These are phyloP conservation scores for Moricandia arvensis DNA, from an alignment of 345 rosid genomes.

Conservation along the genomic window DNA sequence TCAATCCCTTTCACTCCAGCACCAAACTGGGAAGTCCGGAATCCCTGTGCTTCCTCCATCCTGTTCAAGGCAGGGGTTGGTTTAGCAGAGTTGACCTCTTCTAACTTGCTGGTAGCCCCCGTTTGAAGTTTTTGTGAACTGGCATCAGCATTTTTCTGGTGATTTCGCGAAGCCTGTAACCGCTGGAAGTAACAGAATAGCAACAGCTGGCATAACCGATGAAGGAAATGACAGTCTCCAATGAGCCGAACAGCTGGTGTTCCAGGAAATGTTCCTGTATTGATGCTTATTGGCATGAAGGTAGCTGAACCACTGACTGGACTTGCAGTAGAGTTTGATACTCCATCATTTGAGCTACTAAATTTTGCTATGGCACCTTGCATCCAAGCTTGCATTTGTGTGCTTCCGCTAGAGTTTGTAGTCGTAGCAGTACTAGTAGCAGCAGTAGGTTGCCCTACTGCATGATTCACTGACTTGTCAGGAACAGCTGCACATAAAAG, in stretches of 20 bases:
- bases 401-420: conserved; percentile 82
- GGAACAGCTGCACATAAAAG: conserved; percentile 17
- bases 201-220: conserved; percentile 92
- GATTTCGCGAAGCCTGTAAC: conserved; percentile 60
- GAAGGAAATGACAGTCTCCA: conserved; percentile 99
- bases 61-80: conserved; percentile 53
- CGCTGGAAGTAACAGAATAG: conserved; percentile 91
- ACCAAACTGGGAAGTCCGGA: conserved; percentile 58
- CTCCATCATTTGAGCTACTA: conserved; percentile 81
- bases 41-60: conserved; percentile 72
- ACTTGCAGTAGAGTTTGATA: conserved; percentile 57
- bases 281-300: conserved; percentile 96
- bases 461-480: conserved; percentile 28
- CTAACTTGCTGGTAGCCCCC: conserved; percentile 66
- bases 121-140: conserved; percentile 75
- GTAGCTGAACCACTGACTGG: conserved; percentile 80
- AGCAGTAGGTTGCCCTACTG: conserved; percentile 63
- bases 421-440: conserved; percentile 52
- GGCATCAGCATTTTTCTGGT: conserved; percentile 66
- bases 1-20: conserved; percentile 82
- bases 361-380: conserved; percentile 98
- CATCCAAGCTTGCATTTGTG: conserved; percentile 99
- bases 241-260: conserved; percentile 99
- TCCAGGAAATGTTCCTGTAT: conserved; percentile 99
- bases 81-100: conserved; percentile 75